Evolutionary conservation across 352 stramenopile species (phyloP), one percentile per base, ranked within the genome.

Genomic region (Globisporangium spiculum): DNA sequence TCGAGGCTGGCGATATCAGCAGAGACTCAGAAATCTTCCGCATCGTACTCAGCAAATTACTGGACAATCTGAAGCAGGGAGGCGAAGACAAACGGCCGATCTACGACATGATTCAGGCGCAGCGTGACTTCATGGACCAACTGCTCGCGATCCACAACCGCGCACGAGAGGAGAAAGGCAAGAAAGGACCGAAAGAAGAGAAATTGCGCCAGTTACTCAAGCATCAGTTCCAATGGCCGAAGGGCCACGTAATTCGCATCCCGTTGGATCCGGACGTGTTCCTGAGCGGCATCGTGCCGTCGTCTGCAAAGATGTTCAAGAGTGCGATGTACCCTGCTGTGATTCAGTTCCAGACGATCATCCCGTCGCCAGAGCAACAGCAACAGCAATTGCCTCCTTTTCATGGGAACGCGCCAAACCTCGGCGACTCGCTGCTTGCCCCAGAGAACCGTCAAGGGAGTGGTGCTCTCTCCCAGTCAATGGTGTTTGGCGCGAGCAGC

Each of bases 271-370:
- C 93, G 1, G 87, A 75, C 5, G 76, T 97, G 46, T 74, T 93
- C 65, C 65, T 97, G 26, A 93, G 94, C 57, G 96, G 94, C 20
- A 86, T 99, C 24, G 88, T 97, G 55, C 73, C 94, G 26, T 82
- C 89, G 22, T 97, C 89, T 1, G 95, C 91, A 16, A 98, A 97
- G 65, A 98, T 99, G 86, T 99, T 99, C 78, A 98, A 98, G 69
- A 98, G 93, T 70, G 97, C 97, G 5, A 90, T 99, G 70, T 99
- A 99, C 77, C 97, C 97, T 5, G 96, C 95, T 4, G 93, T 99
- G 1, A 87, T 99, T 41, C 92, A 99, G 63, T 99, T 99, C 77
- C 84, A 94, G 41, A 96, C 88, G 0, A 72, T 95, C 26, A 74
- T 93, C 62, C 76, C 84, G 14, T 71, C 81, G 10, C 67, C 64